A percentile compares a stretch with the other conserved stretches of the same genome.
Evolutionary conservation across 345 rosid genomes (phyloP).

Genomic region (Salix caprea): DNA sequence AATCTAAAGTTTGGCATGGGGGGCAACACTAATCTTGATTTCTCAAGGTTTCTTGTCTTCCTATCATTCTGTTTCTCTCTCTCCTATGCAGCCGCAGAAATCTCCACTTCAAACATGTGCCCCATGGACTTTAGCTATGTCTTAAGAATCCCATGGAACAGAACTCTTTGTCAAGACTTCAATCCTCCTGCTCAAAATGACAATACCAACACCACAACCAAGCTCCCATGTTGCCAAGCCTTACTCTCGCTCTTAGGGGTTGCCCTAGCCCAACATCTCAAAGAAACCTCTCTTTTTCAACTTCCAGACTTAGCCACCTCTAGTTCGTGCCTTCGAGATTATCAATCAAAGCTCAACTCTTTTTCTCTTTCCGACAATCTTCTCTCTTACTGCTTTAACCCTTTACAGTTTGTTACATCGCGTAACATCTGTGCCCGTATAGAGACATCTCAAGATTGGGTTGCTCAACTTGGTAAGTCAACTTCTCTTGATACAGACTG

Average conservation of each 20-base stretch:
- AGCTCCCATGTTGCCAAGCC: slow-evolving; percentile 45
- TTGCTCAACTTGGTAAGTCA: slow-evolving; percentile 37
- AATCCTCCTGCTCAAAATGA: slow-evolving; percentile 2
- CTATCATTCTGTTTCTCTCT: slow-evolving; percentile 9
- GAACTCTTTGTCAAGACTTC: slow-evolving; percentile 39
- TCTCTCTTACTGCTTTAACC: slow-evolving; percentile 53
- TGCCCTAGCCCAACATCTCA: slow-evolving; percentile 54
- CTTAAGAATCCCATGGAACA: slow-evolving; percentile 63
- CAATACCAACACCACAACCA: not conserved
- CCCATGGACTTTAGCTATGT: slow-evolving; percentile 66
- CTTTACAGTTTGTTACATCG: slow-evolving; percentile 44
- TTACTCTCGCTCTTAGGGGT: slow-evolving; percentile 56
- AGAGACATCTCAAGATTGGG: slow-evolving; percentile 55
- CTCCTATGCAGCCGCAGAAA: not conserved
- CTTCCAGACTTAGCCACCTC: slow-evolving; percentile 55
- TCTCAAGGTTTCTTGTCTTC: slow-evolving; percentile 3
- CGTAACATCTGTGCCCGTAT: slow-evolving; percentile 53
- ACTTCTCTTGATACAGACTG: slow-evolving; percentile 62
- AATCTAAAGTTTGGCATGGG: not conserved
- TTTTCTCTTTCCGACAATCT: slow-evolving; percentile 45
- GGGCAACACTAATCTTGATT: not conserved
- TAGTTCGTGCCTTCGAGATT: slow-evolving; percentile 54
- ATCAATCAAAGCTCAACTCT: slow-evolving; percentile 46
- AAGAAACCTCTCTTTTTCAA: slow-evolving; percentile 49
- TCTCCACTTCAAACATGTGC: slow-evolving; percentile 31